These are phyloP conservation scores for Diplogelasinospora grovesii DNA, from an alignment of 495 filamentous ascomycete genomes.

Conservation along the genomic window DNA sequence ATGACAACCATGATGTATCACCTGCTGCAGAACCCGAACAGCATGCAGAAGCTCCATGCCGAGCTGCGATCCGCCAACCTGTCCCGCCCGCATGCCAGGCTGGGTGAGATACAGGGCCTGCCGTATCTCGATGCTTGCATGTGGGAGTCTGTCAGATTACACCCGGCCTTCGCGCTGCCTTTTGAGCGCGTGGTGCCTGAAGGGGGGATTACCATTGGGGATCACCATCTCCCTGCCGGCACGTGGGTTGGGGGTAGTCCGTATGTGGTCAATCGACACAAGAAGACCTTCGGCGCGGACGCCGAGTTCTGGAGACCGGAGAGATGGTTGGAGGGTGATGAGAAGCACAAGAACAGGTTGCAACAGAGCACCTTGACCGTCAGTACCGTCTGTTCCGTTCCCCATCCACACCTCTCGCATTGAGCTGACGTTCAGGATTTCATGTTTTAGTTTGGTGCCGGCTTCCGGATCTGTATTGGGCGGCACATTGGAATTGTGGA, in stretches of 20 bases:
- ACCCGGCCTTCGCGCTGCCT: conserved; percentile 47
- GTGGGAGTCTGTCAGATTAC: conserved; percentile 55
- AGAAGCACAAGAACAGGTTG: conserved; percentile 36
- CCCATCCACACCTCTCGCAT: too few species aligned
- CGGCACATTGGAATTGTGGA: too few species aligned
- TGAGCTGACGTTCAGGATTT: too few species aligned
- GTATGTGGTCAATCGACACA: conserved; percentile 48
- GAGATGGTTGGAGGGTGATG: conserved; percentile 40
- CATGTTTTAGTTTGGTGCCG: too few species aligned
- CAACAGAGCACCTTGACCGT: conserved; percentile 21
- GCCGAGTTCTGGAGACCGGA: conserved; percentile 38
- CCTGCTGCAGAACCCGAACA: conserved; percentile 35
- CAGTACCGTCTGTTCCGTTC: too few species aligned
- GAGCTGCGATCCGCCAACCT: conserved; percentile 40
- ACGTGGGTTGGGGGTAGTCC: conserved; percentile 49
- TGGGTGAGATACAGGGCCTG: conserved; percentile 26
- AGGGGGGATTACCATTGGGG: conserved; percentile 44
- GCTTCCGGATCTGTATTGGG: too few species aligned
- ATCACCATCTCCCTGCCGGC: conserved; percentile 45
- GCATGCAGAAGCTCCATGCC: conserved; percentile 31
- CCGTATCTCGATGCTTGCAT: conserved; percentile 58
- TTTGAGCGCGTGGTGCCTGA: conserved; percentile 51
- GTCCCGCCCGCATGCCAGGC: neutral
- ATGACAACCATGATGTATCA: conserved; percentile 46
- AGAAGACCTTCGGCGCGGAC: conserved; percentile 40